These are phyloP conservation scores for Penicillium salamii DNA, from an alignment of 495 filamentous ascomycete species.

Conservation along the genomic window DNA sequence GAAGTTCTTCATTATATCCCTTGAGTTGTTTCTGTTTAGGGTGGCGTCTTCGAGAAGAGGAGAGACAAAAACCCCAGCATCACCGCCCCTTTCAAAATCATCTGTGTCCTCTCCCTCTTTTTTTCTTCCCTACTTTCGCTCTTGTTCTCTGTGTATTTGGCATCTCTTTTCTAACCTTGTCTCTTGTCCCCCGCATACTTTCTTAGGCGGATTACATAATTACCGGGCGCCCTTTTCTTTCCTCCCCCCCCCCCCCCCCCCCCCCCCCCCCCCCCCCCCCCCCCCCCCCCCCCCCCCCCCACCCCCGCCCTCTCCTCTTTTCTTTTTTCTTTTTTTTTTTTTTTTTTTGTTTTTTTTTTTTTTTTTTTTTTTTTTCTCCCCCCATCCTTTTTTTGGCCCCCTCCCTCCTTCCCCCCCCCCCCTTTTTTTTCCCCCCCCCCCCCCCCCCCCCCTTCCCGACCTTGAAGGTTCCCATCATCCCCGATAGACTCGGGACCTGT, in stretches of 20 bases:
- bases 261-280: slow-evolving; percentile 13
- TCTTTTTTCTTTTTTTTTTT: too few species aligned
- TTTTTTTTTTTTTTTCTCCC: too few species aligned
- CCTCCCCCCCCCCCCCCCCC: slow-evolving; percentile 15
- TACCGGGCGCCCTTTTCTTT: slow-evolving; percentile 6
- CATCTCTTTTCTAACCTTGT: slow-evolving; percentile 8
- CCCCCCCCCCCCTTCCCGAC: slow-evolving; percentile 14
- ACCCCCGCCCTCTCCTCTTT: slow-evolving; percentile 19
- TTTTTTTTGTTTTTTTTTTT: too few species aligned
- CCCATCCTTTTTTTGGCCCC: too few species aligned
- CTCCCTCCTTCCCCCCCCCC: too few species aligned
- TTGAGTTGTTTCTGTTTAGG: background rate
- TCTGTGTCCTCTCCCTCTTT: slow-evolving; percentile 2
- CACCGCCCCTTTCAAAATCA: slow-evolving; percentile 26
- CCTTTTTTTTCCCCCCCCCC: too few species aligned
- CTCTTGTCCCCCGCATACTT: slow-evolving; percentile 1
- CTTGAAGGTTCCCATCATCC: slow-evolving; percentile 14
- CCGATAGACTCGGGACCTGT: slow-evolving; percentile 18
- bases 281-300: slow-evolving; percentile 14
- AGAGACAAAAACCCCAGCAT: slow-evolving; percentile 11
- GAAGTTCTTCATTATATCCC: too few species aligned
- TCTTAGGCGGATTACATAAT: background rate
- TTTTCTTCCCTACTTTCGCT: slow-evolving; percentile 1
- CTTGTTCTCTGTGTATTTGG: background rate
- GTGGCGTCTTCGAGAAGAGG: background rate